Conservation (phyloP, 192 early-diverging fungal genomes). For the Chytriomyces confervae region DNA sequence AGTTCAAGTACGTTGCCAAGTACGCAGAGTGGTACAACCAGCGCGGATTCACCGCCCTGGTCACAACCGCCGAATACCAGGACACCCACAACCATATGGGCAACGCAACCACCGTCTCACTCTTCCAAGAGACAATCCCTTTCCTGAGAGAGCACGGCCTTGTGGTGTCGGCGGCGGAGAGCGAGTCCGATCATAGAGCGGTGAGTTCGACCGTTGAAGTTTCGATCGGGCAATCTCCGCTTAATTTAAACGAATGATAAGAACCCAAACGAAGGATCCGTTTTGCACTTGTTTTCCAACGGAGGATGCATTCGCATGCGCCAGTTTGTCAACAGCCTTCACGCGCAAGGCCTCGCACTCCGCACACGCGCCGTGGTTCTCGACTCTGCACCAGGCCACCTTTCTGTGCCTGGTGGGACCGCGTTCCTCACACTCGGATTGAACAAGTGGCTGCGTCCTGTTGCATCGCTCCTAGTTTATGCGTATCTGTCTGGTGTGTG, state of each 20-base stretch:
- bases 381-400: not conserved
- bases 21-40: constrained; percentile 17
- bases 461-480: not conserved
- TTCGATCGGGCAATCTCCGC: not conserved
- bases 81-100: not conserved
- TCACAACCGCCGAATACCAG: not conserved
- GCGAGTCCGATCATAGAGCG: not conserved
- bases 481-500: not conserved
- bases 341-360: not conserved
- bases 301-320: constrained; percentile 6
- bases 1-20: constrained; percentile 23
- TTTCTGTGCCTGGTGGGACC: not conserved
- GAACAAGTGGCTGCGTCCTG: not conserved
- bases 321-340: not conserved
- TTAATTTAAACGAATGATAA: not conserved
- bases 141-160: not conserved
- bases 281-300: constrained; percentile 14
- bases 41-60: not conserved
- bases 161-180: not conserved
- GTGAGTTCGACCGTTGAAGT: not conserved
- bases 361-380: not conserved
- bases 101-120: not conserved
- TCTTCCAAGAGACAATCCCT: not conserved
- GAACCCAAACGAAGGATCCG: not conserved
- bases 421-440: not conserved